Evolutionary conservation across 306 rosid genomes (phyloP), one percentile per base, ranked within the genome.

Genomic region (Dryas octopetala): DNA sequence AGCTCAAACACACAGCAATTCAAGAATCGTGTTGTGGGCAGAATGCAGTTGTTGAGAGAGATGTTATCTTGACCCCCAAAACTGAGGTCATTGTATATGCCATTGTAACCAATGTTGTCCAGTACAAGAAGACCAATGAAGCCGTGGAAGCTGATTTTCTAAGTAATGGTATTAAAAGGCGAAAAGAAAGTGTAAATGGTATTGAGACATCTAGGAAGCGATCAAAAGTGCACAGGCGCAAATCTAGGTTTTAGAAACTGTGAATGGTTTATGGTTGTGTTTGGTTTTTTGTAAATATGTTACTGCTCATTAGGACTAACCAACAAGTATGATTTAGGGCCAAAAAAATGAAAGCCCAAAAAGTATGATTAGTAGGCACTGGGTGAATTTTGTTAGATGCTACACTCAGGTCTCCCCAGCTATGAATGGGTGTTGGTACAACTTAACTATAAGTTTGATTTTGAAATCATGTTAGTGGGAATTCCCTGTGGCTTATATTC

Each of bases 301-400:
- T 14, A 51, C 51, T 47, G 40, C 67, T 10, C 48, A 49, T 76
- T 85, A 78, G 81, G 76, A 79, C 76, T 28, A 82, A 76, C 71
- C 50, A 50, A 71, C 77, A 54, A 63, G 32, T 71, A 19, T 11
- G 70, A 54, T 61, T 69, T 16, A 16, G 5, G n/a, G 57, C 57
- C n/a, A 11, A 51, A 2, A 51, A 51, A 51, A 51, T 13, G 15
- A 51, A 32, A 32, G 3, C 38, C 70, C 50, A 28, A 67, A 79
- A 60, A 55, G 43, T 73, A 15, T 4, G 75, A 54, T 61, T 58
- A 72, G 57, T 68, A 70, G 83, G 78, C 88, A 84, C 93, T 84
- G 93, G 66, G 97, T 94, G 98, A 86, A 86, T 95, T 95, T 95
- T 95, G 97, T 80, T 91, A 91, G 97, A 79, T 85, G 54, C 66